These are phyloP conservation scores for Pythium rishiriense DNA, from an alignment of 352 stramenopile genomes.

Conservation along the genomic window DNA sequence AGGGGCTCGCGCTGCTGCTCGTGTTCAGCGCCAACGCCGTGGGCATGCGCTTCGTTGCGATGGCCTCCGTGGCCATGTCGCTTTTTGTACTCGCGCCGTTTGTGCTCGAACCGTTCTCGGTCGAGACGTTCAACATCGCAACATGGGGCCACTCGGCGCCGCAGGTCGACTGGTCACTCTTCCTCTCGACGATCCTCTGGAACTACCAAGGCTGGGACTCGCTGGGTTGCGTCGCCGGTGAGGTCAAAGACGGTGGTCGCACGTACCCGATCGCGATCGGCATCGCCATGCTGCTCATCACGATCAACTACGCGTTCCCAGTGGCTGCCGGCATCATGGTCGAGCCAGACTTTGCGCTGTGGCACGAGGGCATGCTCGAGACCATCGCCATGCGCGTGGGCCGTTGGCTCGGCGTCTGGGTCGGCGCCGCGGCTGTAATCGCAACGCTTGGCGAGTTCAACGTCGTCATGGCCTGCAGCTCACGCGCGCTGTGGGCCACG, in stretches of 20 bases:
- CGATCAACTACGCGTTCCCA: constrained; percentile 85
- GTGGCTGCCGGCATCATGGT: constrained; percentile 80
- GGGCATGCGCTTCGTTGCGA: constrained; percentile 73
- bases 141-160: constrained; percentile 72
- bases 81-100: constrained; percentile 83
- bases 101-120: constrained; percentile 66
- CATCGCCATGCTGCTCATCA: constrained; percentile 82
- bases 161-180: constrained; percentile 81
- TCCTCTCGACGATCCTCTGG: constrained; percentile 85
- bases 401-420: constrained; percentile 81
- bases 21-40: constrained; percentile 74
- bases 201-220: constrained; percentile 90
- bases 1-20: constrained; percentile 62
- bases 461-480: constrained; percentile 85
- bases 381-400: constrained; percentile 73
- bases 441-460: constrained; percentile 85
- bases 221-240: constrained; percentile 79
- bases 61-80: constrained; percentile 80
- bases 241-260: constrained; percentile 78
- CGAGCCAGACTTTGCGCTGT: constrained; percentile 63
- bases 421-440: constrained; percentile 73
- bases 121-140: constrained; percentile 72
- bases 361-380: constrained; percentile 75
- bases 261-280: constrained; percentile 84
- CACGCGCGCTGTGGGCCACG: constrained; percentile 75